phyloP scores from a whole-genome alignment of 2,329 filamentous ascomycete species.

The Penicillium freii region DNA sequence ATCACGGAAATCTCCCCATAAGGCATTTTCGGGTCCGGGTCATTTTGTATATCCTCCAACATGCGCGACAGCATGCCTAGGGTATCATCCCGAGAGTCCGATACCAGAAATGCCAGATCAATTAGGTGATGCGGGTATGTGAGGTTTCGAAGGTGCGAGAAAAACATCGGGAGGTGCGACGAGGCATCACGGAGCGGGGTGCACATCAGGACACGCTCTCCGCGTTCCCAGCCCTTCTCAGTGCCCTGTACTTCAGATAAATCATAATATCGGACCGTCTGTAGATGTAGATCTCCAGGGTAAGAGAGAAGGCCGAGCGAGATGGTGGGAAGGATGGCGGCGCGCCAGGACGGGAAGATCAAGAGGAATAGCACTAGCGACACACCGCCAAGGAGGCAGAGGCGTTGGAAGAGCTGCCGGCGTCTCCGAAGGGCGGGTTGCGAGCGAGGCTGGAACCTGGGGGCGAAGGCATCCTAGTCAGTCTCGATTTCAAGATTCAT shows the following conservation, averaged over 20 bases:
- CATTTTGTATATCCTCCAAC: conserved; percentile 74
- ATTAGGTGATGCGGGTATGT: conserved; percentile 97
- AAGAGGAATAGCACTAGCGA: conserved; percentile 64
- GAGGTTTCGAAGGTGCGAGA: conserved; percentile 92
- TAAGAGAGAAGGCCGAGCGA: conserved; percentile 70
- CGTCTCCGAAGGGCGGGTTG: conserved; percentile 71
- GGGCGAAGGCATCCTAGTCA: conserved; percentile 2
- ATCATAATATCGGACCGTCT: conserved; percentile 97
- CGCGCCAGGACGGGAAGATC: conserved; percentile 72
- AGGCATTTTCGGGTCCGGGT: conserved; percentile 73
- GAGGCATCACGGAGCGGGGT: conserved; percentile 92
- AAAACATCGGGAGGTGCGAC: conserved; percentile 94
- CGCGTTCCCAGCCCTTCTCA: conserved; percentile 89
- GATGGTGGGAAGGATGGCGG: conserved; percentile 59
- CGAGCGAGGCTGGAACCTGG: conserved; percentile 80
- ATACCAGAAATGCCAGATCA: conserved; percentile 93
- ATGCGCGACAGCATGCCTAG: conserved; percentile 71
- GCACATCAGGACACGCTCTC: conserved; percentile 91
- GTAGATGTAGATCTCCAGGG: conserved; percentile 71
- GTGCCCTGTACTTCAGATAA: conserved; percentile 87
- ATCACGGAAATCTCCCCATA: conserved; percentile 98
- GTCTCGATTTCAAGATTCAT: conserved; percentile 4
- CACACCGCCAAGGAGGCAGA: conserved; percentile 57
- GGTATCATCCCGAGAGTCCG: conserved; percentile 93
- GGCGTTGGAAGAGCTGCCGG: conserved; percentile 67